phyloP scores from a whole-genome alignment of 768 basidiomycete genomes.

The Suillus lakei region DNA sequence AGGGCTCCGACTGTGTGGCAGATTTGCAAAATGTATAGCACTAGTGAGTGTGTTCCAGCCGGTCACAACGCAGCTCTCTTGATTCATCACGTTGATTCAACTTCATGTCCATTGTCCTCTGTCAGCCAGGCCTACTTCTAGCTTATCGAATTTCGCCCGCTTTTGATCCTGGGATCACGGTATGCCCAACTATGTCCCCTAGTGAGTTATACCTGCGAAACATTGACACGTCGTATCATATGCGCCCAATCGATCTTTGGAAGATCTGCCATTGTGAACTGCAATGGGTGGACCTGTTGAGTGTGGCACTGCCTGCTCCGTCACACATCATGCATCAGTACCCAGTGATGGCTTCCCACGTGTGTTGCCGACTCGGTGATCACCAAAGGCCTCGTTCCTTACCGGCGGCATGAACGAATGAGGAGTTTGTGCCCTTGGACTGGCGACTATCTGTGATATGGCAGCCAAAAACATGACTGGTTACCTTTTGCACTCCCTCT shows the following conservation, averaged over 20 bases:
- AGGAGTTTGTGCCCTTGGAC: neutral
- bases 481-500: neutral
- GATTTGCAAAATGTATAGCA: neutral
- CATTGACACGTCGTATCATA: neutral
- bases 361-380: neutral
- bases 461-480: neutral
- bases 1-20: neutral
- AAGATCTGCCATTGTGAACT: conserved; percentile 5
- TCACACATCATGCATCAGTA: neutral
- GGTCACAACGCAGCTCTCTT: neutral
- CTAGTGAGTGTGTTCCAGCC: neutral
- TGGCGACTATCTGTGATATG: neutral
- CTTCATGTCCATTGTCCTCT: neutral
- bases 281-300: neutral
- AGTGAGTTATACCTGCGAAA: neutral
- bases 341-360: neutral
- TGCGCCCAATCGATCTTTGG: neutral
- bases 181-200: no score
- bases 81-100: no score
- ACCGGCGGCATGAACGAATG: neutral
- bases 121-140: neutral
- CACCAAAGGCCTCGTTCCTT: neutral
- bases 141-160: neutral
- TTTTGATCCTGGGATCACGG: neutral
- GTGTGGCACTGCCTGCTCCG: neutral